Evolutionary conservation across 1,284 basidiomycete species (phyloP).

Genomic region (Paramarasmius palmivorus): DNA sequence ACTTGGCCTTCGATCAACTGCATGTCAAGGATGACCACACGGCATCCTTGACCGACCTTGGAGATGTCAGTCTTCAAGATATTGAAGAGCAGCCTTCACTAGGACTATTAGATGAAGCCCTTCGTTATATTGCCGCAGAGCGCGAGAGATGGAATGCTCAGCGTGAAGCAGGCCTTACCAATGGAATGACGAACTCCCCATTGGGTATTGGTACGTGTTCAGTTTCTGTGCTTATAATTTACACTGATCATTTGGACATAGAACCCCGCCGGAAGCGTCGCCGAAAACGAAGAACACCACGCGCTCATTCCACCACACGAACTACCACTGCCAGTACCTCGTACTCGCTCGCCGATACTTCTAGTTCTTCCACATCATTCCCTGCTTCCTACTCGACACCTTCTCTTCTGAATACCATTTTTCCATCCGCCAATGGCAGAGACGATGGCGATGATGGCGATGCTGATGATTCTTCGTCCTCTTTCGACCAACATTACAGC

Average conservation of each 20-base stretch:
- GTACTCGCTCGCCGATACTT: not conserved
- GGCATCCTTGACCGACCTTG: not conserved
- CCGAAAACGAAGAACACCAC: slow-evolving; percentile 40
- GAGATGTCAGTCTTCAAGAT: slow-evolving; percentile 12
- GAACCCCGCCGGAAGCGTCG: slow-evolving; percentile 51
- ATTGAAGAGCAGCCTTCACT: slow-evolving; percentile 48
- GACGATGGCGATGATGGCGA: slow-evolving; percentile 17
- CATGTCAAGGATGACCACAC: slow-evolving; percentile 6
- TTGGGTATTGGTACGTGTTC: slow-evolving; percentile 1
- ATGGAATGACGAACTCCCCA: slow-evolving; percentile 17
- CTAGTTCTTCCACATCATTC: slow-evolving; percentile 12
- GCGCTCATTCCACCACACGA: slow-evolving; percentile 21
- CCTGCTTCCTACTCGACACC: slow-evolving; percentile 21
- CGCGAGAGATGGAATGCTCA: slow-evolving; percentile 52
- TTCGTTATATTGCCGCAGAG: slow-evolving; percentile 68
- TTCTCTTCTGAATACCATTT: slow-evolving; percentile 3
- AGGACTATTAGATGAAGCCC: slow-evolving; percentile 62
- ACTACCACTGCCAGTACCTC: slow-evolving; percentile 19
- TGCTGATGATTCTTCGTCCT: slow-evolving; percentile 27
- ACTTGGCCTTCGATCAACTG: slow-evolving; percentile 8
- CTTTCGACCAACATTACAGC: slow-evolving; percentile 22
- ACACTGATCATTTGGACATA: slow-evolving; percentile 36
- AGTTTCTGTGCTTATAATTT: slow-evolving; percentile 22
- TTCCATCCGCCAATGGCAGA: not conserved
- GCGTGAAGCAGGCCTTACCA: slow-evolving; percentile 30